Conservation (phyloP, 805 yeast genomes). For the Blastobotrys peoriensis region DNA sequence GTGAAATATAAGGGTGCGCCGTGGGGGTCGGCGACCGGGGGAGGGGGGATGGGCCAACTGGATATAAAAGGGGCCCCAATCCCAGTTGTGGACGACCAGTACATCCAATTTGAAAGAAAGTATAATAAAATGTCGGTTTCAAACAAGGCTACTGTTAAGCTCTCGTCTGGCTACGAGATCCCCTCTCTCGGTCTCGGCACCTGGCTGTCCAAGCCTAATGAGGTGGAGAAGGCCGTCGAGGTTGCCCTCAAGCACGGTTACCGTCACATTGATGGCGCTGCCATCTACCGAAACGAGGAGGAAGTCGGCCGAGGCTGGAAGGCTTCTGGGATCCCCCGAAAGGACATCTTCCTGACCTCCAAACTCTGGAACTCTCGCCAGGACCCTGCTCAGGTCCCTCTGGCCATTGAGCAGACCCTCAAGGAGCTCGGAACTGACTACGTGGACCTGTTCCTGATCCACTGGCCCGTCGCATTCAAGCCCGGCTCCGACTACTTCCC, state of each 20-base stretch:
- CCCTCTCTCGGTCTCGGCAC: constrained; percentile 53
- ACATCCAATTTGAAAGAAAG: no score
- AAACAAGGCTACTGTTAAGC: constrained; percentile 11
- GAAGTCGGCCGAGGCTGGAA: constrained; percentile 51
- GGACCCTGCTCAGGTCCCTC: constrained; percentile 36
- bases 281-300: constrained; percentile 47
- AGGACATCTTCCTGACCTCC: constrained; percentile 38
- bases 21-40: no score
- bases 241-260: constrained; percentile 49
- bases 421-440: constrained; percentile 40
- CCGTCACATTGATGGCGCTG: constrained; percentile 61
- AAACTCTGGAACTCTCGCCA: constrained; percentile 31
- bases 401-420: constrained; percentile 40
- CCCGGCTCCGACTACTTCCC: constrained; percentile 24
- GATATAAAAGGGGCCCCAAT: no score
- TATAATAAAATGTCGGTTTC: no score
- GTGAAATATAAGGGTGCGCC: no score
- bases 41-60: no score
- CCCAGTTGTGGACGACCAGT: no score
- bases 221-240: constrained; percentile 32
- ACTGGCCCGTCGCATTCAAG: constrained; percentile 47
- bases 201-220: constrained; percentile 35
- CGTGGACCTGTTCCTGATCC: constrained; percentile 50
- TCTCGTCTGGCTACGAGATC: constrained; percentile 42
- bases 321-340: constrained; percentile 51